phyloP scores from a whole-genome alignment of 164 flowering plant species.

The Piper betle region DNA sequence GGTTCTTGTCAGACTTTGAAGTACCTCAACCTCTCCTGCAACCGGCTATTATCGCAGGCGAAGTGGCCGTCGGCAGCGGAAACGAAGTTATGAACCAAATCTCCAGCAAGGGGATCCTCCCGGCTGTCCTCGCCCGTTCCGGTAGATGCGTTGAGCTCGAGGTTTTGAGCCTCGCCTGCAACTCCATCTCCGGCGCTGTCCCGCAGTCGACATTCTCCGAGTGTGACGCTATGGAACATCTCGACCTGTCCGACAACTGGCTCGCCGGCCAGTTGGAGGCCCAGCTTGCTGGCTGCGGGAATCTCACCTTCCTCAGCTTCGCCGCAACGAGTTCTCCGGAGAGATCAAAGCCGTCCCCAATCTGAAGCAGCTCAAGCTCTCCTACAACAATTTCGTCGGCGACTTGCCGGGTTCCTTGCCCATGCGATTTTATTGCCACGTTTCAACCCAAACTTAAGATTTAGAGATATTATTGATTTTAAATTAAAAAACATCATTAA shows the following conservation, averaged over 20 bases:
- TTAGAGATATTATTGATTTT: too few relatives aligned
- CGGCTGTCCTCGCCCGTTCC: constrained; percentile 29
- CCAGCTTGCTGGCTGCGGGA: constrained; percentile 24
- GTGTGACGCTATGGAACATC: background rate
- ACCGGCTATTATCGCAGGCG: constrained; percentile 24
- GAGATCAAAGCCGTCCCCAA: constrained; percentile 26
- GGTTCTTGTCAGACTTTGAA: constrained; percentile 33
- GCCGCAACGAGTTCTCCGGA: constrained; percentile 53
- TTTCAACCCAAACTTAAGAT: too few relatives aligned
- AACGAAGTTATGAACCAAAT: constrained; percentile 30
- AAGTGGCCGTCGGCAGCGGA: constrained; percentile 10
- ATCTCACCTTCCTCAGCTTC: constrained; percentile 43
- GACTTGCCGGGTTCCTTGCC: too few relatives aligned
- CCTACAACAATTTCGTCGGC: too few relatives aligned
- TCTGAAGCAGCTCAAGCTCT: constrained; percentile 36
- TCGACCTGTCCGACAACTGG: constrained; percentile 1
- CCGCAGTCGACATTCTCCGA: background rate
- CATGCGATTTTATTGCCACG: too few relatives aligned
- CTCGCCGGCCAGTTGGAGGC: constrained; percentile 27
- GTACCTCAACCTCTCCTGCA: constrained; percentile 49
- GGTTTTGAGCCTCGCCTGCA: constrained; percentile 35
- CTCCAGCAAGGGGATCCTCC: constrained; percentile 25
- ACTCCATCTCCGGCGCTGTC: constrained; percentile 34
- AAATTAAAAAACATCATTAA: too few relatives aligned
- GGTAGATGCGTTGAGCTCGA: constrained; percentile 35